phyloP scores from a whole-genome alignment of 441 rosid genomes.

The Populus tomentosa region DNA sequence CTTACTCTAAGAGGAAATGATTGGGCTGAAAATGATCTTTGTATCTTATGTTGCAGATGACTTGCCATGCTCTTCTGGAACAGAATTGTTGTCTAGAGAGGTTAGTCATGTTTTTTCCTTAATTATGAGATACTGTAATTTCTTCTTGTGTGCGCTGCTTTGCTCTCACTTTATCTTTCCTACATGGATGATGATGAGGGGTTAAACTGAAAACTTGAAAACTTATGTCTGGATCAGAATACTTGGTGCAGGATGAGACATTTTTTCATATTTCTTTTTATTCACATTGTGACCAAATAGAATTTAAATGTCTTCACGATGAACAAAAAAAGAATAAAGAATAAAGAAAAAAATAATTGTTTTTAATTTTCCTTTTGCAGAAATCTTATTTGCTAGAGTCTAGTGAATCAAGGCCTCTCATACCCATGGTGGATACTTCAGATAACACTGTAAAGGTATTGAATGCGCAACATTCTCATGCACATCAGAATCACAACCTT shows the following conservation, averaged over 20 bases:
- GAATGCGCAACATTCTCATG: constrained; percentile 27
- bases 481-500: constrained; percentile 37
- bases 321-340: not conserved
- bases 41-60: constrained; percentile 32
- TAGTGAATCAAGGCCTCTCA: constrained; percentile 27
- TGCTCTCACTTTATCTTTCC: not conserved
- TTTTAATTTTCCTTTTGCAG: constrained; percentile 22
- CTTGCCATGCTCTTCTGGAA: constrained; percentile 43
- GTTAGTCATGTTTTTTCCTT: constrained; percentile 23
- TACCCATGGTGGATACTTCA: constrained; percentile 31
- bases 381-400: constrained; percentile 29
- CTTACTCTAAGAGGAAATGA: not conserved
- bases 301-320: not conserved
- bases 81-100: constrained; percentile 33
- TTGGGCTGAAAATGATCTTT: not conserved
- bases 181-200: not conserved
- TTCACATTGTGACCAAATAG: not conserved
- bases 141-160: not conserved
- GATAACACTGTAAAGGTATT: constrained; percentile 34
- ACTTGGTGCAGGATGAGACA: not conserved
- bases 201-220: not conserved
- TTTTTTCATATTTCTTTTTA: not conserved
- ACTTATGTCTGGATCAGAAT: not conserved
- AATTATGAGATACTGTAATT: not conserved
- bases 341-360: not conserved